Evolutionary conservation across 371 early-diverging fungal genomes (phyloP), one percentile per base, ranked within the genome.

Genomic region (Fennellomyces sp.): DNA sequence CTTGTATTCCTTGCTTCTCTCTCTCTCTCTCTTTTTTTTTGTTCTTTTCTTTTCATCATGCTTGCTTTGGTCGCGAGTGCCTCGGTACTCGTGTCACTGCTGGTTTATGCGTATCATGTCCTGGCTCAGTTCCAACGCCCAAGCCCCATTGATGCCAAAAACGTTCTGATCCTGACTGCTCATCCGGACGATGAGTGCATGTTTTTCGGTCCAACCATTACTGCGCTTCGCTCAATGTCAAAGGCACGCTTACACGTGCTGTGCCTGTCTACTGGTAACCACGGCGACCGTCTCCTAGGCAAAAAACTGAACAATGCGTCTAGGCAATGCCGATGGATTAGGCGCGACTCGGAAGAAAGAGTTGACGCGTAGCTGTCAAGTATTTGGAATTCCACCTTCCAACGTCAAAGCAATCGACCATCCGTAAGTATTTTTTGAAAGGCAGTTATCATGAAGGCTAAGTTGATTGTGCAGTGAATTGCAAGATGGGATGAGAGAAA

Each of bases 101-200:
- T 70, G 5, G 33, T 51, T 21, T 70, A 70, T 28, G 29, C 52
- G 8, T 70, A 70, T 21, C 57, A 63, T 41, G 49, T 62, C 11
- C 30, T 70, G n/a, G 65, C 63, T 19, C 42, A 60, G 17, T 63
- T 35, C 31, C 60, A 60, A 41, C 53, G 31, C 29, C 50, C 17
- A 39, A 35, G 13, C 31, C 54, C 52, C 7, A 21, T 63, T 23
- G 28, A 58, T 21, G 15, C 55, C 26, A 65, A 61, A 56, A 76
- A 76, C 56, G 81, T 93, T 6, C 70, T 96, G 13, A 70, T 99
- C 23, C 80, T 98, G 28, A 94, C 90, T 17, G 99, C 99, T 23
- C 99, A 99, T 78, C 99, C 99, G 1, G 99, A 99, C 79, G 99
- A 99, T 79, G 99, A 99, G 70, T 95, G 94, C 75, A 96, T 99